phyloP scores from a whole-genome alignment of 2,329 filamentous ascomycete species.

The Calcarisporium arbuscula region DNA sequence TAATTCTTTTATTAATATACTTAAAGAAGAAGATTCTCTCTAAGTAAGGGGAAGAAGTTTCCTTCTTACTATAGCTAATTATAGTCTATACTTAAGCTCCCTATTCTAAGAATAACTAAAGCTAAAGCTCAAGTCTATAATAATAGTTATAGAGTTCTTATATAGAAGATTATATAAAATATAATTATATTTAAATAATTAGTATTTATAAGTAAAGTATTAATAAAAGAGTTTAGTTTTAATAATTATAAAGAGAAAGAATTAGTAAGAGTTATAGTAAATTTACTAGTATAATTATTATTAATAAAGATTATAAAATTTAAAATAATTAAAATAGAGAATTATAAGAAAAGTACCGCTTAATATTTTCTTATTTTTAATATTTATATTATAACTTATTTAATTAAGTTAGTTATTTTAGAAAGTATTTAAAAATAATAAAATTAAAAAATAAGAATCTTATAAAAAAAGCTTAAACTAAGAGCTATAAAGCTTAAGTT shows the following conservation, averaged over 20 bases:
- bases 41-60: no score
- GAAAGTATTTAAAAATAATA: not conserved
- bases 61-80: not conserved
- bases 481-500: not conserved
- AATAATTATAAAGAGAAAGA: not conserved
- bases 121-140: no score
- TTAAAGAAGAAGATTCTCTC: no score
- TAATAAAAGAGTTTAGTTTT: no score
- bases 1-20: not conserved
- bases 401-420: not conserved
- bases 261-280: not conserved
- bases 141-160: no score
- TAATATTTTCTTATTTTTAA: no score
- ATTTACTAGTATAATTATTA: not conserved
- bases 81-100: not conserved
- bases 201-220: not conserved
- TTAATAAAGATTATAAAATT: not conserved
- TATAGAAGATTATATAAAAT: not conserved
- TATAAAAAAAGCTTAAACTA: not conserved
- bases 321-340: not conserved
- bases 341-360: no score
- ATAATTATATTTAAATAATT: not conserved
- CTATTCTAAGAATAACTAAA: no score
- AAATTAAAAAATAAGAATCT: not conserved
- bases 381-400: not conserved